Conservation (phyloP, 768 basidiomycete species). For the Rhodotorula taiwanensis region DNA sequence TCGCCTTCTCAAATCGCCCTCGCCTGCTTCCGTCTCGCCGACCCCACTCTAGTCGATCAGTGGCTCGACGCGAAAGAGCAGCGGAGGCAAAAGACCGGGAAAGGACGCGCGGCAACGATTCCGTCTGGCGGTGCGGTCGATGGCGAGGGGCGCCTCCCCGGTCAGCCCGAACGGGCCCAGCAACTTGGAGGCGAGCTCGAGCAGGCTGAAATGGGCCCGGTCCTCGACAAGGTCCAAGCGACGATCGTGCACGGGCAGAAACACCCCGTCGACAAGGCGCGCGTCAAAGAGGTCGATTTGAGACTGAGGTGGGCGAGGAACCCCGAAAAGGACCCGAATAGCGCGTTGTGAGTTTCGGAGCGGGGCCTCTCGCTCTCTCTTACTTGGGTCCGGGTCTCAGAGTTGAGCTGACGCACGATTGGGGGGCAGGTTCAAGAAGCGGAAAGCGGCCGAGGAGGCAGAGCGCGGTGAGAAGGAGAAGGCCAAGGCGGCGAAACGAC, state of each 20-base stretch:
- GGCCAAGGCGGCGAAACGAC: slow-evolving; percentile 33
- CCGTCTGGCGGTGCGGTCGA: too few relatives aligned
- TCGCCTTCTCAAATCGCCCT: slow-evolving; percentile 90
- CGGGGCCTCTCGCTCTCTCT: background rate
- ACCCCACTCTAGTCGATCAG: slow-evolving; percentile 55
- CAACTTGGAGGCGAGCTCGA: too few relatives aligned
- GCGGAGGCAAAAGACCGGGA: background rate
- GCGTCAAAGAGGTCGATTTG: slow-evolving; percentile 81
- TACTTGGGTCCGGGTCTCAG: too few relatives aligned
- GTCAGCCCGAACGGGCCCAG: too few relatives aligned
- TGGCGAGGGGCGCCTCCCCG: background rate
- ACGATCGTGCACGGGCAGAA: slow-evolving; percentile 54
- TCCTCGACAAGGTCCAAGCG: slow-evolving; percentile 48
- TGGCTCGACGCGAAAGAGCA: slow-evolving; percentile 50
- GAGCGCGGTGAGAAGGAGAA: slow-evolving; percentile 39
- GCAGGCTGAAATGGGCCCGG: slow-evolving; percentile 30
- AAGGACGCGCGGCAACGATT: too few relatives aligned
- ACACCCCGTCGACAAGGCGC: slow-evolving; percentile 65
- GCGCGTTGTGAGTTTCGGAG: slow-evolving; percentile 45
- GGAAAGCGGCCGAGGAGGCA: slow-evolving; percentile 42
- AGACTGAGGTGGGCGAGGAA: slow-evolving; percentile 83
- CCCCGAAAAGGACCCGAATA: slow-evolving; percentile 91
- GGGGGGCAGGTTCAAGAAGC: slow-evolving; percentile 44
- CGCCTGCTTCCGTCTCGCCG: slow-evolving; percentile 63
- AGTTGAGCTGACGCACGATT: background rate